phyloP scores from a whole-genome alignment of 176 grass and related monocot genomes.

The Paspalum notatum region DNA sequence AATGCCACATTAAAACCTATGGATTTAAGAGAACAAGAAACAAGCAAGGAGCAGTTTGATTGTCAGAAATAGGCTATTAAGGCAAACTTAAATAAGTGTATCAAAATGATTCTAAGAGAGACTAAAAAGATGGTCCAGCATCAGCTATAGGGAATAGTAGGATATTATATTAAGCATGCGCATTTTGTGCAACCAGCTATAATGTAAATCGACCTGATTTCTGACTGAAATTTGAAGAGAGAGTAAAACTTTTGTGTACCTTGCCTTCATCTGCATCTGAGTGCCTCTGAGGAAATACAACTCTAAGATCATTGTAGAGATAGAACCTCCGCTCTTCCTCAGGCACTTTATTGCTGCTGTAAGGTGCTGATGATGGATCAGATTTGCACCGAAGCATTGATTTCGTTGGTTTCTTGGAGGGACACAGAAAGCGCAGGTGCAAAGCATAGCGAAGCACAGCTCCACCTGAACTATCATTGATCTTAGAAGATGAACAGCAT shows the following conservation, averaged over 20 bases:
- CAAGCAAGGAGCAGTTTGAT: not conserved
- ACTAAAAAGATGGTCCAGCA: not conserved
- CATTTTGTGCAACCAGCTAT: not conserved
- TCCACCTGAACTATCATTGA: conserved; percentile 65
- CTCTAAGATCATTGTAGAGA: conserved; percentile 94
- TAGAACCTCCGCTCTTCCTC: conserved; percentile 74
- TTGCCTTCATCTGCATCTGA: conserved; percentile 93
- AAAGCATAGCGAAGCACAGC: conserved; percentile 84
- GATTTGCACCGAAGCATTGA: conserved; percentile 83
- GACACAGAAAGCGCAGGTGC: conserved; percentile 87
- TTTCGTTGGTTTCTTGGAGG: conserved; percentile 66
- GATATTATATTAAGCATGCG: not conserved
- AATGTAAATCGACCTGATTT: not conserved
- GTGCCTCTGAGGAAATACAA: conserved; percentile 97
- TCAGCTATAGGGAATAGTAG: not conserved
- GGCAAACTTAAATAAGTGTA: not conserved
- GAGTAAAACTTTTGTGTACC: conserved; percentile 53
- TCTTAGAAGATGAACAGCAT: conserved; percentile 56
- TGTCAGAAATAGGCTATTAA: not conserved
- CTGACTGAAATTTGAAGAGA: not conserved
- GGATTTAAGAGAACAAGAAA: conserved; percentile 9
- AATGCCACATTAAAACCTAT: not conserved
- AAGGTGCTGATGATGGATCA: conserved; percentile 56
- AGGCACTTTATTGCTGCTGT: conserved; percentile 4
- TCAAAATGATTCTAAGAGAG: not conserved